A percentile compares a stretch with the other conserved stretches of the same genome.
Evolutionary conservation across 1,284 basidiomycete species (phyloP).

Genomic region (Trichosporon inkin): DNA sequence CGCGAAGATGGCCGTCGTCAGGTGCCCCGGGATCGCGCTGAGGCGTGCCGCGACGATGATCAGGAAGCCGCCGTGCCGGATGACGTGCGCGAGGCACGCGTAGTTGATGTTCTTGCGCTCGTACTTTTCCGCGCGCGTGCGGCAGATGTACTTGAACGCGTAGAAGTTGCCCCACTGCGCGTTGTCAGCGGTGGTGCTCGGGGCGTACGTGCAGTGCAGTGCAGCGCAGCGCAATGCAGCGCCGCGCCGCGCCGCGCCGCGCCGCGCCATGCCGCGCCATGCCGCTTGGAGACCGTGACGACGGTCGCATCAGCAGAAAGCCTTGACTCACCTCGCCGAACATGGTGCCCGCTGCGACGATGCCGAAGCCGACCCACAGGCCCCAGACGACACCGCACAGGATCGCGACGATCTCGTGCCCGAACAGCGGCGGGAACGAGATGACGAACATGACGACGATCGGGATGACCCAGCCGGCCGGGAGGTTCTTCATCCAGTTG

Average conservation of each 20-base stretch:
- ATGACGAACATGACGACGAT: constrained; percentile 59
- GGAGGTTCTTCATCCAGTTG: constrained; percentile 58
- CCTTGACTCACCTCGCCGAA: constrained; percentile 35
- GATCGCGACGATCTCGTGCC: constrained; percentile 47
- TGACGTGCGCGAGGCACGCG: constrained; percentile 69
- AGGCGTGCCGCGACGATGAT: constrained; percentile 68
- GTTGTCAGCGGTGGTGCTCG: constrained; percentile 58
- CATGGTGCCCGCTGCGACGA: constrained; percentile 38
- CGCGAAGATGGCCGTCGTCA: constrained; percentile 63
- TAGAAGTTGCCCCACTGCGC: constrained; percentile 34
- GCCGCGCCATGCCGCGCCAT: too few species aligned
- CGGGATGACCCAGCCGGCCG: constrained; percentile 73
- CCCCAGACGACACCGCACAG: constrained; percentile 47
- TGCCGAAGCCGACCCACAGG: constrained; percentile 48
- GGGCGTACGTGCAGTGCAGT: too few species aligned
- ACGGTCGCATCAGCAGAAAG: background rate
- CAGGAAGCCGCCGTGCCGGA: constrained; percentile 73
- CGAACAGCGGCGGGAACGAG: constrained; percentile 49
- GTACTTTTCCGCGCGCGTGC: constrained; percentile 63
- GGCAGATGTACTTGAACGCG: constrained; percentile 53
- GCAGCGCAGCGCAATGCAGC: constrained; percentile 1
- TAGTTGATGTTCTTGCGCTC: constrained; percentile 69
- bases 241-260: background rate
- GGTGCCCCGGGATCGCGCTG: constrained; percentile 68
- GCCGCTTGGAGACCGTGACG: too few species aligned